Conservation (phyloP, 2,329 filamentous ascomycete species). For the Mycosphaerelloides madeirae region DNA sequence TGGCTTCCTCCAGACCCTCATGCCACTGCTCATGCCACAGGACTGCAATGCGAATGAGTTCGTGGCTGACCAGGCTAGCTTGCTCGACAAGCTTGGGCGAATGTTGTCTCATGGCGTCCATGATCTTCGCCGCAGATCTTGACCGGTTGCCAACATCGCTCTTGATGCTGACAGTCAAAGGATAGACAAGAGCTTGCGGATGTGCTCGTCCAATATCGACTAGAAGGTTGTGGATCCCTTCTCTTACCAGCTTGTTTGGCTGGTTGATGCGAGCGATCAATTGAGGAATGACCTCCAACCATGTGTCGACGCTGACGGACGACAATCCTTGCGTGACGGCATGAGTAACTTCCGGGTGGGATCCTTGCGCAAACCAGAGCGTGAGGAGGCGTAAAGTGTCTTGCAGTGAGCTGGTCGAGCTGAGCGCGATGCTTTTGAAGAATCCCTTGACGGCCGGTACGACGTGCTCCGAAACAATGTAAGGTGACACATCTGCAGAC, state of each 20-base stretch:
- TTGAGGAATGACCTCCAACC: constrained; percentile 97
- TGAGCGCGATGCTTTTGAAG: constrained; percentile 93
- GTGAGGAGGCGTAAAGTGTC: constrained; percentile 90
- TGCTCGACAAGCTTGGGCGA: constrained; percentile 90
- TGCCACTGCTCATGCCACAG: constrained; percentile 99
- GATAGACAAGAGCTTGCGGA: constrained; percentile 94
- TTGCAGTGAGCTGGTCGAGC: constrained; percentile 85
- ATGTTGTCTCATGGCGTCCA: constrained; percentile 97
- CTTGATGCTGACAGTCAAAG: constrained; percentile 96
- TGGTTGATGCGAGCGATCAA: constrained; percentile 97
- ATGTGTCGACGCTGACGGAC: constrained; percentile 92
- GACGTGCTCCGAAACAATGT: constrained; percentile 76
- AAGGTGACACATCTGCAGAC: constrained; percentile 55
- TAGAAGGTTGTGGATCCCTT: constrained; percentile 86
- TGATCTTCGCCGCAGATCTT: constrained; percentile 83
- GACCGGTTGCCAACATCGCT: constrained; percentile 81
- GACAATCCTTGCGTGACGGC: constrained; percentile 87
- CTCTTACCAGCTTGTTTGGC: constrained; percentile 80
- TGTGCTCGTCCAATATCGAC: constrained; percentile 90
- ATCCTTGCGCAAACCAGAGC: constrained; percentile 93
- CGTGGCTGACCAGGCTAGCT: constrained; percentile 89
- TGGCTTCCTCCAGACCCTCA: constrained; percentile 94
- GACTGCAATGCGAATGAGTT: constrained; percentile 93
- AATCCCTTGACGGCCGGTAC: constrained; percentile 94
- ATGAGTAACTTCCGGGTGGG: constrained; percentile 77